Base-by-base conservation (phyloP, 2,329 filamentous ascomycete species). In the Sarocladium strictum region DNA sequence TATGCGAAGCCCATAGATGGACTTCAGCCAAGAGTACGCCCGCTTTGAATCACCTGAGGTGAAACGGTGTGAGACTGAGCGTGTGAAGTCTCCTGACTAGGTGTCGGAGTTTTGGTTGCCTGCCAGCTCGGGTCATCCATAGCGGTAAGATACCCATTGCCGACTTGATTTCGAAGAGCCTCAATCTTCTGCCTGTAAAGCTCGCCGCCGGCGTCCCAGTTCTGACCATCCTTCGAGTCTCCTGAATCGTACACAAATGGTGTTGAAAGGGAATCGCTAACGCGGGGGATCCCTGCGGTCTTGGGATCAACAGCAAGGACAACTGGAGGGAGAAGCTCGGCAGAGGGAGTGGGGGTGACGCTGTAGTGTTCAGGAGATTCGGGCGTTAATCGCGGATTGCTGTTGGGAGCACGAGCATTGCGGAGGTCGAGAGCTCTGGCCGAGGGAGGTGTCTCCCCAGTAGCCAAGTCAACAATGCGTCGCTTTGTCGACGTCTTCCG, bases 101-200 rank as follows among this genome's bases (percentile, higher is more conserved):
- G 24, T 55, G 47, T 59, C 63, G 45, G 27, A 38, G 59, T 54
- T 7, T 58, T 59, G 45, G 69, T 69, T 6, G 72, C 62, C 58
- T 83, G 77, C 81, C 83, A 85, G 40, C 73, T 77, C 67, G 94
- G 89, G 63, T 96, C 92, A 57, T 88, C 87, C 52, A 97, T 76
- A 14, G 89, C 90, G 58, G 85, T 92, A 37, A 99, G 79, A 80
- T 96, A 99, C 35, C 85, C 88, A 62, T 85, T 90, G 29, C 92
- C 92, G 60, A 96, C 86, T 64, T 93, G 90, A 64, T 87, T 87
- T 58, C 91, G 86, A 54, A 97, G 73, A 2, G 88, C 85, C 69
- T 96, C 91, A 54, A 97, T 87, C 69, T 94, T 94, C 67, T 89
- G 89, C 55, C 88, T 84, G 69, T 96, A 97, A 7, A 89, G 75